phyloP scores from a whole-genome alignment of 2,329 filamentous ascomycete genomes.

The Rhytidhysteron rufulum region DNA sequence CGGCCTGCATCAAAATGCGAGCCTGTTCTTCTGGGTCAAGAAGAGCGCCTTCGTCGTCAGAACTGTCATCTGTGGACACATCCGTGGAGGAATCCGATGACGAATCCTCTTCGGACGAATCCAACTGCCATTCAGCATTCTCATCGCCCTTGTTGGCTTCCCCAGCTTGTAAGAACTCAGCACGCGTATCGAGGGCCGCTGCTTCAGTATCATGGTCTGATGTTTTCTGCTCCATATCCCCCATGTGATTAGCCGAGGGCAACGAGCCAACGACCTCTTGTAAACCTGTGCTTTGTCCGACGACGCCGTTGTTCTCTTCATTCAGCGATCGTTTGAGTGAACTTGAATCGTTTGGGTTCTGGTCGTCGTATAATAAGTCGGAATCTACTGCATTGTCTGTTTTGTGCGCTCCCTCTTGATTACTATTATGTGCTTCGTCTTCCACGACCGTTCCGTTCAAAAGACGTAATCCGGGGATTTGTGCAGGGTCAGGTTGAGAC shows the following conservation, averaged over 20 bases:
- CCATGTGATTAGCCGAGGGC: not conserved
- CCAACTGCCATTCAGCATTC: conserved; percentile 76
- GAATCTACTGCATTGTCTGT: not conserved
- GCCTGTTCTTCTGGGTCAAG: conserved; percentile 80
- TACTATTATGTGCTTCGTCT: not conserved
- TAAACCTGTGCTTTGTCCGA: not conserved
- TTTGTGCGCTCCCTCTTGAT: not conserved
- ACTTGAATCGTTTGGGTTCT: too few species aligned
- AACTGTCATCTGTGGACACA: conserved; percentile 45
- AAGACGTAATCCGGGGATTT: conserved; percentile 34
- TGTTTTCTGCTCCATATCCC: not conserved
- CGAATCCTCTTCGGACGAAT: conserved; percentile 59
- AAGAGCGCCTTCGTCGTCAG: conserved; percentile 58
- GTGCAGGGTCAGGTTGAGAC: conserved; percentile 20
- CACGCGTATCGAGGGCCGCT: conserved; percentile 5
- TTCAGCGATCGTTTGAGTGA: too few species aligned
- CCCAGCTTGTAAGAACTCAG: conserved; percentile 43
- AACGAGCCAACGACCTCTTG: not conserved
- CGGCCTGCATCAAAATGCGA: conserved; percentile 78
- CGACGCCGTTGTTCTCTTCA: too few species aligned
- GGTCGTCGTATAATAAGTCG: not conserved
- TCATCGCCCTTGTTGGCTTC: conserved; percentile 45
- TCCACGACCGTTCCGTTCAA: conserved; percentile 11
- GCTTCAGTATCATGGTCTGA: not conserved
- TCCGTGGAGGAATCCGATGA: conserved; percentile 50